Base-by-base conservation (phyloP, 2,329 filamentous ascomycete species). In the Aspergillus udagawae region DNA sequence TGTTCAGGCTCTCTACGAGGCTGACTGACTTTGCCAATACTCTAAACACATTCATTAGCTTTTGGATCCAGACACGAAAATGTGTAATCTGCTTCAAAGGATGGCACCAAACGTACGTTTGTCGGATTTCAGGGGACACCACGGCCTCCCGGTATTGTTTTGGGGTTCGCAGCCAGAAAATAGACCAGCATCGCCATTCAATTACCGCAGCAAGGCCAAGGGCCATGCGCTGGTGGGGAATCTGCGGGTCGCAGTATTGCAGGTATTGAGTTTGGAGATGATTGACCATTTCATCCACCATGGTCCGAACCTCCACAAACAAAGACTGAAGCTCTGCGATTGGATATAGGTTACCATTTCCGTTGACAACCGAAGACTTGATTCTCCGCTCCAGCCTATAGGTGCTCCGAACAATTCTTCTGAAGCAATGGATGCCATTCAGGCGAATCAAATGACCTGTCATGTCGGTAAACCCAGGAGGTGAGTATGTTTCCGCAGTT, bases 401-500 rank as follows among this genome's bases (percentile, higher is more conserved):
- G 3, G 54, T 57, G 41, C 47, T 57, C 32, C 52, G 27, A 14
- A 57, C 29, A 29, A 59, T 59, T 57, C 44, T 49, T 9, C 57
- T 45, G 45, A 59, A 59, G 23, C 51, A 57, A 29, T 57, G 57
- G 9, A 59, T 53, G 20, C 57, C 57, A 28, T 56, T 38, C 12
- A 59, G 38, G 8, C 57, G 57, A 29, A 59, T 54, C 41, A 59
- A n/a, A 29, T 59, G 57, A 2, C 44, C 50, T 10, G 57, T 59
- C 57, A 59, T 59, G 27, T 59, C 57, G 14, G 57, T 57, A 42
- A 59, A 59, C 20, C 57, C 54, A 27, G 50, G 52, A 23, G 25
- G 23, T 21, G 52, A 53, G 28, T 49, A 49, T 21, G 25, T 35
- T 17, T 53, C 52, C 2, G 25, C 20, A 7, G 27, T 49, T 5